These are phyloP conservation scores for Tricholoma sp. DNA, from an alignment of 768 basidiomycete species.

Conservation along the genomic window DNA sequence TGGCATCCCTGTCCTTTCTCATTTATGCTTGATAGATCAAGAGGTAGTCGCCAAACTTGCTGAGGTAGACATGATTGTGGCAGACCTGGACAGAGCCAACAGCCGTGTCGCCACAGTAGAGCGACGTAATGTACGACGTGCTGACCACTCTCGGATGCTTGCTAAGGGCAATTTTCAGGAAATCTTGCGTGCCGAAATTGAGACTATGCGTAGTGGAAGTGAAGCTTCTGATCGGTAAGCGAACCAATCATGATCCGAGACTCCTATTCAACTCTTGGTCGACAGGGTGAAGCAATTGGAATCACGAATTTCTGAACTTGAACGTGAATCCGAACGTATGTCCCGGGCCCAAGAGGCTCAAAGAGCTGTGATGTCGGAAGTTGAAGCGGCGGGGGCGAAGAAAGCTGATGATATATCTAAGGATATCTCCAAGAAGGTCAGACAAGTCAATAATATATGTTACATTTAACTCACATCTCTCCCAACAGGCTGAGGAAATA, in stretches of 20 bases:
- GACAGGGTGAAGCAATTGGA: constrained; percentile 69
- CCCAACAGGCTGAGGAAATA: constrained; percentile 53
- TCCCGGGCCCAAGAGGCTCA: constrained; percentile 63
- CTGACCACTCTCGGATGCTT: background rate
- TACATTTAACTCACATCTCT: background rate
- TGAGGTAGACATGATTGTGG: constrained; percentile 92
- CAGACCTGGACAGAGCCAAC: constrained; percentile 93
- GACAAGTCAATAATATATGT: background rate
- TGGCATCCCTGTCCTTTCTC: background rate
- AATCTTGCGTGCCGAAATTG: constrained; percentile 92
- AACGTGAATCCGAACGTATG: constrained; percentile 69
- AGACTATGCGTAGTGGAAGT: constrained; percentile 76
- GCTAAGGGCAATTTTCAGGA: constrained; percentile 47
- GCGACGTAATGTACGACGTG: constrained; percentile 71
- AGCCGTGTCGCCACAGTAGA: constrained; percentile 89
- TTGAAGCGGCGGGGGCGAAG: constrained; percentile 43
- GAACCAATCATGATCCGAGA: background rate
- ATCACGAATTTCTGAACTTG: constrained; percentile 66
- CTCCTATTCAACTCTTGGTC: background rate
- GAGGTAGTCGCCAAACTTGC: constrained; percentile 87
- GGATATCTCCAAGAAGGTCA: constrained; percentile 54
- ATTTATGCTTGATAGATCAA: constrained; percentile 53
- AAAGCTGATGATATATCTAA: constrained; percentile 55
- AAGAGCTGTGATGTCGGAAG: constrained; percentile 41
- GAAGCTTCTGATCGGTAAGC: constrained; percentile 66